A percentile compares a stretch with the other conserved stretches of the same genome.
phyloP scores from a whole-genome alignment of 495 filamentous ascomycete species.

The Lasiosphaeria miniovina region DNA sequence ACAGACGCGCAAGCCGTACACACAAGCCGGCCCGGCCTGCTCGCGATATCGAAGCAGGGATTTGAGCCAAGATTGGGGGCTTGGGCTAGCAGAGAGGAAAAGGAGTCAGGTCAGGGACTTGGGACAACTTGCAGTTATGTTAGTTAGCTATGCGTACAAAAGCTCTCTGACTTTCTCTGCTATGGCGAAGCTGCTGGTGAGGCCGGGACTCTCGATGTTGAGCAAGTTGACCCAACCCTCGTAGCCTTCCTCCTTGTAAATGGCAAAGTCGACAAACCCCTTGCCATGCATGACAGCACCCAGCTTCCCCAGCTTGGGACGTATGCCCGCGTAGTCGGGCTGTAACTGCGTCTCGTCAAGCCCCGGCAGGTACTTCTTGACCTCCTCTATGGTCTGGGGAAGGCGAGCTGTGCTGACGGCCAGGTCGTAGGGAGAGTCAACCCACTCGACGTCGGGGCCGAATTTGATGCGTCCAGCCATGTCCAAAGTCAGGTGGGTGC shows the following conservation, averaged over 20 bases:
- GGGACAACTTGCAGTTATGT: neutral
- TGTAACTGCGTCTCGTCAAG: constrained; percentile 63
- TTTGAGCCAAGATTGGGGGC: neutral
- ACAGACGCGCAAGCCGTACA: no score
- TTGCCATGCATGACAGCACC: constrained; percentile 54
- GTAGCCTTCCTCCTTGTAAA: constrained; percentile 76
- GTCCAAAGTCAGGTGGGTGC: constrained; percentile 92
- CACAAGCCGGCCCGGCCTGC: no score
- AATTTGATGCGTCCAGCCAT: constrained; percentile 83
- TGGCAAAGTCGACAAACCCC: constrained; percentile 81
- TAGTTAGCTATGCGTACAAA: constrained; percentile 52
- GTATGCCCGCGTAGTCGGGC: constrained; percentile 85
- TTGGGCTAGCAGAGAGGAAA: neutral
- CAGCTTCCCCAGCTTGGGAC: constrained; percentile 74
- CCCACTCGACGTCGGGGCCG: constrained; percentile 95
- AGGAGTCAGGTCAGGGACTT: neutral
- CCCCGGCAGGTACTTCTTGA: constrained; percentile 72
- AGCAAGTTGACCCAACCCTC: constrained; percentile 88
- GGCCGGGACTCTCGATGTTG: constrained; percentile 91
- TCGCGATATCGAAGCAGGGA: no score
- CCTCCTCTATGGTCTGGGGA: constrained; percentile 65
- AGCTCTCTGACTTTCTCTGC: constrained; percentile 75
- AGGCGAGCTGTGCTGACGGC: constrained; percentile 55
- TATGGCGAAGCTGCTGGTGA: constrained; percentile 89
- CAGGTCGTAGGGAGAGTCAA: constrained; percentile 46